These are phyloP conservation scores for Fraxinus xanthoxyloides DNA, from an alignment of 305 asterid species.

Conservation along the genomic window DNA sequence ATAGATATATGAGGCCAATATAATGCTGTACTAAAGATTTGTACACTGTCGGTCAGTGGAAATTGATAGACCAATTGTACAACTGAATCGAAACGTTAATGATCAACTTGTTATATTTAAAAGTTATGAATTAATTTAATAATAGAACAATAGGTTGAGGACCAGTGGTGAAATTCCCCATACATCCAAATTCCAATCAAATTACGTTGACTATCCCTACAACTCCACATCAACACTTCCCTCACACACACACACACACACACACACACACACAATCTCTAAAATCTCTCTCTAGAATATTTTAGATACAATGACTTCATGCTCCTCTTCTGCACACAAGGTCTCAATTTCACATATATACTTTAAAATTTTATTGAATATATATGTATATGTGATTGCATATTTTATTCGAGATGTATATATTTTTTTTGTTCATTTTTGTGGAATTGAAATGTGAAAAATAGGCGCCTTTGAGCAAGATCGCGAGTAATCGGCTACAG, in stretches of 20 bases:
- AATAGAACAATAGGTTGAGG: background rate
- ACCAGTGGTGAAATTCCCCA: background rate
- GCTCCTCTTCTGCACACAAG: slow-evolving; percentile 89
- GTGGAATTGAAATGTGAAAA: slow-evolving; percentile 15
- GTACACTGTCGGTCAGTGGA: background rate
- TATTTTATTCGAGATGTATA: background rate
- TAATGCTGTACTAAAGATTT: background rate
- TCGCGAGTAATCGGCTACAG: slow-evolving; percentile 90
- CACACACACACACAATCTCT: too few species aligned
- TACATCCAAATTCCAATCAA: background rate
- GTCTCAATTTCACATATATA: slow-evolving; percentile 25
- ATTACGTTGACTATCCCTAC: background rate
- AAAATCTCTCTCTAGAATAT: slow-evolving; percentile 5
- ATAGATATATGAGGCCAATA: background rate
- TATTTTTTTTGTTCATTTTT: background rate
- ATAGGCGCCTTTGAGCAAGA: slow-evolving; percentile 81
- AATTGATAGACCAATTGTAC: background rate
- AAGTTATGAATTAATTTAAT: background rate
- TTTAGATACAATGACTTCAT: slow-evolving; percentile 61
- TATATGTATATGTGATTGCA: background rate
- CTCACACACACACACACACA: background rate
- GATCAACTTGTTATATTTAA: background rate
- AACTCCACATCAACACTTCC: background rate
- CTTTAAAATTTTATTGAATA: background rate
- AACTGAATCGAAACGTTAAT: background rate